These are phyloP conservation scores for Colletotrichum eremochloae DNA, from an alignment of 2,329 filamentous ascomycete genomes.

Conservation along the genomic window DNA sequence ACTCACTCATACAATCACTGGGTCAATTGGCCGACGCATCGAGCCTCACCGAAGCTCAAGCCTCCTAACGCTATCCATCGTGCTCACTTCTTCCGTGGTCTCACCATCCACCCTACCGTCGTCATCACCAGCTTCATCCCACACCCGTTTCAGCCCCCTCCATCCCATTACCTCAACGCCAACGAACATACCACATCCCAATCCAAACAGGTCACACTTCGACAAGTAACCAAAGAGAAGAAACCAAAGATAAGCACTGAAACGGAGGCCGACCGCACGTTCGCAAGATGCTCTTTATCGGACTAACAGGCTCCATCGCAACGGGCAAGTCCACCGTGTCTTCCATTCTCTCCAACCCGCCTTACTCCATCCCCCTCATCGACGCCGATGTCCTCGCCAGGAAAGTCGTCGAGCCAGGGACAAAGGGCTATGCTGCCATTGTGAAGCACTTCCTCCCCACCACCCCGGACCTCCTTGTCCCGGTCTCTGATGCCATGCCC, in stretches of 20 bases:
- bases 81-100: neutral
- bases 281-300: slow-evolving; percentile 87
- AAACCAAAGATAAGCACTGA: neutral
- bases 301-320: slow-evolving; percentile 95
- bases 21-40: slow-evolving; percentile 1
- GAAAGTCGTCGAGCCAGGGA: slow-evolving; percentile 94
- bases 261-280: slow-evolving; percentile 35
- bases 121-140: neutral
- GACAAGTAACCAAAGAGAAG: neutral
- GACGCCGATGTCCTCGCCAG: slow-evolving; percentile 95
- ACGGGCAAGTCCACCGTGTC: slow-evolving; percentile 99
- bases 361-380: slow-evolving; percentile 90
- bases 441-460: slow-evolving; percentile 83
- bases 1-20: neutral
- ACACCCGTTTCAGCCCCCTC: neutral
- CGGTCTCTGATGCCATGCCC: slow-evolving; percentile 64
- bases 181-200: neutral
- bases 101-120: slow-evolving; percentile 6
- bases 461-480: slow-evolving; percentile 87
- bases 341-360: slow-evolving; percentile 80
- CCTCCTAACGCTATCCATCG: neutral
- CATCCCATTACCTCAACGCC: neutral
- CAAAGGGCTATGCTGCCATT: slow-evolving; percentile 84
- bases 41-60: neutral
- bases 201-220: no score